phyloP scores from a whole-genome alignment of 768 basidiomycete genomes.

The Cyathus striatus region DNA sequence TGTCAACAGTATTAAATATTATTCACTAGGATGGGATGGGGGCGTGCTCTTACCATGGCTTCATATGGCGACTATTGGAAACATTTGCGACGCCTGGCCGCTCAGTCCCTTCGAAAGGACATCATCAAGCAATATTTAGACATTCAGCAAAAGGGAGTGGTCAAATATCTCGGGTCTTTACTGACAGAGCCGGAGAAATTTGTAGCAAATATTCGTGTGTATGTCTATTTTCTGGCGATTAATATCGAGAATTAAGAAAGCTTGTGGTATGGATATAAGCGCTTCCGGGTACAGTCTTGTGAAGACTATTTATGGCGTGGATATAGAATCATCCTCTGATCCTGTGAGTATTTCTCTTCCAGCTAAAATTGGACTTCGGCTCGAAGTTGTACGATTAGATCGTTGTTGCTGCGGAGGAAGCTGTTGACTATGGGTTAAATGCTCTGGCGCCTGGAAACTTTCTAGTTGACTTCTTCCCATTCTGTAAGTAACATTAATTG shows the following conservation, averaged over 20 bases:
- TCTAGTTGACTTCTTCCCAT: slow-evolving; percentile 20
- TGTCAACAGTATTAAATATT: background rate
- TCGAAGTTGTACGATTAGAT: slow-evolving; percentile 9
- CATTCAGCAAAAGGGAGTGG: slow-evolving; percentile 14
- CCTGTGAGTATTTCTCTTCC: slow-evolving; percentile 7
- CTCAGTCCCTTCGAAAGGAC: slow-evolving; percentile 17
- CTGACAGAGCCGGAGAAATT: slow-evolving; percentile 15
- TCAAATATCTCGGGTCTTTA: slow-evolving; percentile 13
- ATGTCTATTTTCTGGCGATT: slow-evolving; percentile 2
- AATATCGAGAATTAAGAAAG: too few species aligned
- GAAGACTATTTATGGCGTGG: slow-evolving; percentile 19
- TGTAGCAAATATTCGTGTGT: slow-evolving; percentile 21
- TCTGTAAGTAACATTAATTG: slow-evolving; percentile 7
- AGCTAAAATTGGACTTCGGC: background rate
- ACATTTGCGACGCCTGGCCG: slow-evolving; percentile 17
- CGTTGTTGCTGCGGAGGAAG: slow-evolving; percentile 14
- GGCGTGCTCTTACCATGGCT: slow-evolving; percentile 14
- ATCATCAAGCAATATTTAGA: slow-evolving; percentile 14
- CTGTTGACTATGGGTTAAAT: slow-evolving; percentile 13
- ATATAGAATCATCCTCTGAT: slow-evolving; percentile 14
- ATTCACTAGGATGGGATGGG: slow-evolving; percentile 17
- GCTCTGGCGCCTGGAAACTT: slow-evolving; percentile 21
- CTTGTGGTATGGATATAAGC: too few species aligned
- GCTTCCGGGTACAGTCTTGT: slow-evolving; percentile 16
- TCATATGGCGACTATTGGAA: slow-evolving; percentile 21